Evolutionary conservation across 495 filamentous ascomycete genomes (phyloP).

Genomic region (Glutinoglossum americanum): DNA sequence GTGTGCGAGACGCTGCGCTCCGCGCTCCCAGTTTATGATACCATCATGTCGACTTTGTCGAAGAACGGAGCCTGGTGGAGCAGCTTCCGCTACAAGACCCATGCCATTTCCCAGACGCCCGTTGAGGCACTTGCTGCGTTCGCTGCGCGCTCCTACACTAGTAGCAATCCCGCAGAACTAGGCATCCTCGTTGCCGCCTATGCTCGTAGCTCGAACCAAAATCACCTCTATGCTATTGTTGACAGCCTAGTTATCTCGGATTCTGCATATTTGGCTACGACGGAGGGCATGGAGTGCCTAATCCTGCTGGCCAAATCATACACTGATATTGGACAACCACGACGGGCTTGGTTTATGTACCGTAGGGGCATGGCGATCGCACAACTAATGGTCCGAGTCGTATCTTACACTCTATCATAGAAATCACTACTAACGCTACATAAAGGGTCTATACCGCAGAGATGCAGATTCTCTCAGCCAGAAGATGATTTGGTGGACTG

Average conservation of each 20-base stretch:
- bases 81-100: not conserved
- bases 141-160: not conserved
- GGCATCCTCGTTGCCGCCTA: not conserved
- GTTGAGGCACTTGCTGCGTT: not conserved
- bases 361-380: constrained; percentile 27
- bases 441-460: constrained; percentile 6
- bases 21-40: too few relatives aligned
- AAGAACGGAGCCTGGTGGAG: not conserved
- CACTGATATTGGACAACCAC: constrained; percentile 27
- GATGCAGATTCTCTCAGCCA: constrained; percentile 10
- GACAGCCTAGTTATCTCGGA: constrained; percentile 20
- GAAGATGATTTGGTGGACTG: constrained; percentile 22
- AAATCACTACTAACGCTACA: constrained; percentile 16
- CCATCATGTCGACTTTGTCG: too few relatives aligned
- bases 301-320: constrained; percentile 25
- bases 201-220: not conserved
- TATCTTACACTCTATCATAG: not conserved
- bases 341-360: constrained; percentile 26
- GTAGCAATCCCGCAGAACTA: not conserved
- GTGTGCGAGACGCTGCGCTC: too few relatives aligned
- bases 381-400: constrained; percentile 20
- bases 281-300: constrained; percentile 30
- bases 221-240: not conserved
- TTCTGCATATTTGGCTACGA: constrained; percentile 25
- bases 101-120: not conserved